phyloP scores from a whole-genome alignment of 495 filamentous ascomycete species.

The Hypoxylon trugodes region DNA sequence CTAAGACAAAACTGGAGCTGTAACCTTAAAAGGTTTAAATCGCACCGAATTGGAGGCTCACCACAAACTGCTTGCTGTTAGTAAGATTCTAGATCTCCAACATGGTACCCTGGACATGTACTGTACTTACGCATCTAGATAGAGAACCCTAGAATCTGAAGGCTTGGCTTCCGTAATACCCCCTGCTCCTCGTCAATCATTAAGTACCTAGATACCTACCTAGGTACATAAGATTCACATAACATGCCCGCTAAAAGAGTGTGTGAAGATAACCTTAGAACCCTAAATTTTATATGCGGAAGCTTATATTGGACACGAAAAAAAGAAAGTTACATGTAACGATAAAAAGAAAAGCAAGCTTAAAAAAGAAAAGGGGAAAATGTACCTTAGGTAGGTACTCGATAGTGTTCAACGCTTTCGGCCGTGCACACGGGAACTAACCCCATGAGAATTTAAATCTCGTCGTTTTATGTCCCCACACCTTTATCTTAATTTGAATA shows the following conservation, averaged over 20 bases:
- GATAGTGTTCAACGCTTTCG: no score
- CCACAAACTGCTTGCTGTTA: no score
- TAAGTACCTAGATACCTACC: constrained; percentile 7
- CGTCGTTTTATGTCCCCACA: neutral
- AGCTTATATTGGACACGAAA: no score
- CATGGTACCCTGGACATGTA: neutral
- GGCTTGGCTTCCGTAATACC: constrained; percentile 4
- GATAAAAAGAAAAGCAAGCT: no score
- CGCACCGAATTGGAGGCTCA: constrained; percentile 19
- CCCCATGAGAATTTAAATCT: constrained; percentile 9
- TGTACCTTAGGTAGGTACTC: no score
- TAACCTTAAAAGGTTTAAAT: constrained; percentile 3
- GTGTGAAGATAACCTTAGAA: no score
- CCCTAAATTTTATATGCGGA: no score
- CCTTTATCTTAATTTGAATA: neutral
- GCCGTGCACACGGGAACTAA: no score
- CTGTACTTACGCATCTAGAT: neutral
- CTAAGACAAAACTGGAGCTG: constrained; percentile 30
- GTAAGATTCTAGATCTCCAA: constrained; percentile 18
- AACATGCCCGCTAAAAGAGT: no score
- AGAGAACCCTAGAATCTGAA: neutral
- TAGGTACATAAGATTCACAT: neutral
- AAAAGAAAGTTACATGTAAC: no score
- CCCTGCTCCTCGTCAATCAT: constrained; percentile 24
- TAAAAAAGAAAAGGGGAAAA: no score